Conservation (phyloP, 2,329 filamentous ascomycete species). For the Colletotrichum theobromicola region DNA sequence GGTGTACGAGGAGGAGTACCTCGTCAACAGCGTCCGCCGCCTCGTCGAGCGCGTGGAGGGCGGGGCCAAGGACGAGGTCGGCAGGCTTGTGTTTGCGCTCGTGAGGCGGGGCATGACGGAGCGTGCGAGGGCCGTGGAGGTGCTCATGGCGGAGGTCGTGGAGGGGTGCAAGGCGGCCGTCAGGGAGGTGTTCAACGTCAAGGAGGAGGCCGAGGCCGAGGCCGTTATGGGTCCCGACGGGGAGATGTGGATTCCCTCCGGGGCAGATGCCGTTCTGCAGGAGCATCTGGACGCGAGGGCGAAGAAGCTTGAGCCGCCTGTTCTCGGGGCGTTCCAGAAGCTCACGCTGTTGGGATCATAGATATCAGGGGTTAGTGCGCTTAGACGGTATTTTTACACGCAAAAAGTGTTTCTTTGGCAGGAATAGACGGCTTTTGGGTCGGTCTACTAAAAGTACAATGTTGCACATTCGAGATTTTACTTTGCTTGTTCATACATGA, state of each 20-base stretch:
- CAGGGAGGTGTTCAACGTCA: conserved; percentile 68
- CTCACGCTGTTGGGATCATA: conserved; percentile 54
- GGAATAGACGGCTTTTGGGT: background rate
- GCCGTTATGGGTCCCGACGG: conserved; percentile 23
- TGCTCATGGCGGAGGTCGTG: conserved; percentile 75
- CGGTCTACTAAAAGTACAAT: conserved; percentile 23
- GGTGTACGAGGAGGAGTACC: conserved; percentile 97
- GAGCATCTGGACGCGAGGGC: conserved; percentile 53
- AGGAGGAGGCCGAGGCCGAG: conserved; percentile 23
- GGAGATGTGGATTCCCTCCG: conserved; percentile 41
- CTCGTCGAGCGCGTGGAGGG: conserved; percentile 83
- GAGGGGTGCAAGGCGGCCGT: conserved; percentile 71
- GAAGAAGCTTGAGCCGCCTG: conserved; percentile 52
- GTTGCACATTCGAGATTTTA: conserved; percentile 23
- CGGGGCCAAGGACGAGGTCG: conserved; percentile 72
- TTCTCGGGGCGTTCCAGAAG: conserved; percentile 54
- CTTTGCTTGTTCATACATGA: conserved; percentile 15
- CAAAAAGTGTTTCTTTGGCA: background rate
- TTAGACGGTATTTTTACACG: background rate
- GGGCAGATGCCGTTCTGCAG: conserved; percentile 57
- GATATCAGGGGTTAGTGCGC: background rate
- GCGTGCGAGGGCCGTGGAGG: conserved; percentile 79
- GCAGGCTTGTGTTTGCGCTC: conserved; percentile 76
- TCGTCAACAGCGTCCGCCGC: conserved; percentile 84
- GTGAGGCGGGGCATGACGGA: conserved; percentile 86